Conservation (phyloP, 2,329 filamentous ascomycete genomes). For the Pyricularia grisea region DNA sequence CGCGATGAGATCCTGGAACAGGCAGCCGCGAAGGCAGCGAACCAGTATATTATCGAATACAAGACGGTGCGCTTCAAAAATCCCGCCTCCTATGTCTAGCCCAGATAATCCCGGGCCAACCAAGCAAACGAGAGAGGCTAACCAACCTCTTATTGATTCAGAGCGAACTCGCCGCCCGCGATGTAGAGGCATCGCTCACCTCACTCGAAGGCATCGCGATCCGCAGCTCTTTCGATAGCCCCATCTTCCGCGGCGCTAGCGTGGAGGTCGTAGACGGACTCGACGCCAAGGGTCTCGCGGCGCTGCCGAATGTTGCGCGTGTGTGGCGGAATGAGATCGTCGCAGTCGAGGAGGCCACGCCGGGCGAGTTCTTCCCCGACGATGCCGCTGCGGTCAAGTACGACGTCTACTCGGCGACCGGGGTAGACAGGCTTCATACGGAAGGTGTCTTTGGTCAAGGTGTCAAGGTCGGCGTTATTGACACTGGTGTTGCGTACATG, state of each 20-base stretch:
- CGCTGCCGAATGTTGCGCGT: background rate
- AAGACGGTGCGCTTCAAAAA: background rate
- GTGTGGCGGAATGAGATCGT: background rate
- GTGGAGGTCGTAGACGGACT: constrained; percentile 13
- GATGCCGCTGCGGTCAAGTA: constrained; percentile 8
- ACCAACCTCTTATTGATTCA: background rate
- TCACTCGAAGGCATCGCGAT: background rate
- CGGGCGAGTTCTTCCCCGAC: background rate
- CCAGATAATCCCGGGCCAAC: background rate
- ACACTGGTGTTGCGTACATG: constrained; percentile 9
- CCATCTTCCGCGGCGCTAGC: constrained; percentile 19
- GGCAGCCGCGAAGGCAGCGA: background rate
- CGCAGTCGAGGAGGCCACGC: background rate
- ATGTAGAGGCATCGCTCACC: background rate
- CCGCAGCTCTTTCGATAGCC: constrained; percentile 15
- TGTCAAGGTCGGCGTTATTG: constrained; percentile 9
- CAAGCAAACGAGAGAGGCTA: background rate
- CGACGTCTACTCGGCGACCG: constrained; percentile 12
- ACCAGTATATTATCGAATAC: background rate
- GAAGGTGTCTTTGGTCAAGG: constrained; percentile 3
- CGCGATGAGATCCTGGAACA: background rate
- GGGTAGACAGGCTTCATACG: background rate
- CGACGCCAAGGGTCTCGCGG: constrained; percentile 13
- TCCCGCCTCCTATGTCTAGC: background rate
- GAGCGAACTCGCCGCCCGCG: background rate